Conservation (phyloP, 2,329 filamentous ascomycete species). For the Acrocalymma vagum region DNA sequence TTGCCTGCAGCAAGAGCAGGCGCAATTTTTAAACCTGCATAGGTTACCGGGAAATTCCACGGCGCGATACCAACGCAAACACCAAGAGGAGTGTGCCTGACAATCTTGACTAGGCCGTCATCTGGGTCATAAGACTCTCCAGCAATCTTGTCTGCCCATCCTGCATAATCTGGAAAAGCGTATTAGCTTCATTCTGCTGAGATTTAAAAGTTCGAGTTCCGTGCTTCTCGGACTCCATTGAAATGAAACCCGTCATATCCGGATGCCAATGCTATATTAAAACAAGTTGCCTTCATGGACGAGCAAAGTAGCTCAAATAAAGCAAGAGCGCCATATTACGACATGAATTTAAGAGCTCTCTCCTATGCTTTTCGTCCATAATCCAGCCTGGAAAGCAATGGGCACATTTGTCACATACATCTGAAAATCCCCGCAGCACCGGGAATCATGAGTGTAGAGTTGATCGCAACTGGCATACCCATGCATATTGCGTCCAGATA, state of each 20-base stretch:
- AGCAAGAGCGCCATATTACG: too few relatives aligned
- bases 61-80: conserved; percentile 38
- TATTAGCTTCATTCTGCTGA: too few relatives aligned
- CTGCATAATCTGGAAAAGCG: conserved; percentile 16
- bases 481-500: conserved; percentile 22
- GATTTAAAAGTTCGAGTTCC: too few relatives aligned
- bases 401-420: conserved; percentile 3
- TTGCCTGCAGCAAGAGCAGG: conserved; percentile 64
- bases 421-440: conserved; percentile 6
- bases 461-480: conserved; percentile 18
- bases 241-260: too few relatives aligned
- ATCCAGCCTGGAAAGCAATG: too few relatives aligned
- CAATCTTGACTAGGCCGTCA: conserved; percentile 29
- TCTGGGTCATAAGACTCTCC: conserved; percentile 26
- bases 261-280: too few relatives aligned
- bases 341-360: too few relatives aligned
- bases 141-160: conserved; percentile 60
- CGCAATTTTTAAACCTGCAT: conserved; percentile 61
- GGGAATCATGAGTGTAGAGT: not conserved
- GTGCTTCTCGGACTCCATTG: too few relatives aligned
- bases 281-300: too few relatives aligned
- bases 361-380: too few relatives aligned
- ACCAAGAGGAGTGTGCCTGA: conserved; percentile 50
- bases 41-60: conserved; percentile 59
- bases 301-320: too few relatives aligned